phyloP scores from a whole-genome alignment of 2,329 filamentous ascomycete genomes.

The Periconia macrospinosa region DNA sequence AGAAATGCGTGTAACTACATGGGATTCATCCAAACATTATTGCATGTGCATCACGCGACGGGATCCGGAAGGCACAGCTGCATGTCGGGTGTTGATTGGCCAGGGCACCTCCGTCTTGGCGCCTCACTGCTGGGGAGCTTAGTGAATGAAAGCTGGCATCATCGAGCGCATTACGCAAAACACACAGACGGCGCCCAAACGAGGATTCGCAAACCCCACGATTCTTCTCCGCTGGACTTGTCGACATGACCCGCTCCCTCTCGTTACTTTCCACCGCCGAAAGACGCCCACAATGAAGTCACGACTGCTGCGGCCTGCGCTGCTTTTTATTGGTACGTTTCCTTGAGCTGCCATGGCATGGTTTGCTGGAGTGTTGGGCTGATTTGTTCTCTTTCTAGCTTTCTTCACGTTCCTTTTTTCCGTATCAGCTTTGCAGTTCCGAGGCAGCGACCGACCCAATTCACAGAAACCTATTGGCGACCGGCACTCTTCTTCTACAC shows the following conservation, averaged over 20 bases:
- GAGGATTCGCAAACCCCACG: constrained; percentile 13
- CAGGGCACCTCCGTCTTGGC: constrained; percentile 14
- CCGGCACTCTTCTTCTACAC: not conserved
- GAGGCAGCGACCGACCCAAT: constrained; percentile 22
- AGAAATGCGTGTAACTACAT: too few species aligned
- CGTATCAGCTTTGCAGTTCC: constrained; percentile 26
- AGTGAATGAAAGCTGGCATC: constrained; percentile 37
- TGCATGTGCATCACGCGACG: not conserved
- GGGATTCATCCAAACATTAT: too few species aligned
- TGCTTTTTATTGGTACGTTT: constrained; percentile 37
- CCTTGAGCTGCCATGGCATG: constrained; percentile 3
- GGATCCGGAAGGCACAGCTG: not conserved
- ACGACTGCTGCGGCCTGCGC: constrained; percentile 38
- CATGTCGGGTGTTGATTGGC: constrained; percentile 30
- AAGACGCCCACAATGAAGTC: constrained; percentile 34
- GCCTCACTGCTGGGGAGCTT: constrained; percentile 16
- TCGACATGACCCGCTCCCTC: constrained; percentile 33
- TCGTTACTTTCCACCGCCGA: constrained; percentile 14
- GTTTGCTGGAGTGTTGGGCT: constrained; percentile 4
- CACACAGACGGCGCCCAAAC: constrained; percentile 9
- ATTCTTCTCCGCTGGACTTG: constrained; percentile 19
- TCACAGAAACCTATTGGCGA: constrained; percentile 28
- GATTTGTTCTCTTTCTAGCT: constrained; percentile 24
- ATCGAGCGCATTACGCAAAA: constrained; percentile 15
- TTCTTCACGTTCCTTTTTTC: constrained; percentile 33